These are phyloP conservation scores for Rhizopus arrhizus DNA, from an alignment of 371 early-diverging fungal genomes.

Conservation along the genomic window DNA sequence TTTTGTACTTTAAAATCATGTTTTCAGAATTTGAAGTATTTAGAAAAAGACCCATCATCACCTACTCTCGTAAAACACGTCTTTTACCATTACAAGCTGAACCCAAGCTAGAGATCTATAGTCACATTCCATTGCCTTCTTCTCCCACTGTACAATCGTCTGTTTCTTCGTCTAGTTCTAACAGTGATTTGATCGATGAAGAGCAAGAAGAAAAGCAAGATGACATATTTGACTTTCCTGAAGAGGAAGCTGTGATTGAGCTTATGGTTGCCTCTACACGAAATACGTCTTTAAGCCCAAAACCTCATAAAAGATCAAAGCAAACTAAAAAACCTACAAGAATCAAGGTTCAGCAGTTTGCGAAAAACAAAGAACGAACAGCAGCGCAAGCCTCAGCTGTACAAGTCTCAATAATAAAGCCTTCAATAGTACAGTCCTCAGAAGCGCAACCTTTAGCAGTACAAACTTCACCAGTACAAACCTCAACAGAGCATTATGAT, in stretches of 20 bases:
- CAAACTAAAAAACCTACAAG: slow-evolving; percentile 6
- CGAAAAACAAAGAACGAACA: not conserved
- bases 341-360: not conserved
- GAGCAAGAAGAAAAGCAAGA: not conserved
- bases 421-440: not conserved
- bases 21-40: not conserved
- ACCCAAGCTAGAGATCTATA: not conserved
- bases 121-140: not conserved
- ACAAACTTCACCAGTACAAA: not conserved
- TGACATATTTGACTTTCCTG: slow-evolving; percentile 21
- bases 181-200: not conserved
- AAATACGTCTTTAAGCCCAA: not conserved
- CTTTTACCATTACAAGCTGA: not conserved
- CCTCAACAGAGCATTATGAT: not conserved
- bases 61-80: not conserved
- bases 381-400: not conserved
- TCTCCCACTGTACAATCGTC: not conserved
- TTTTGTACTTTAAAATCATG: not conserved
- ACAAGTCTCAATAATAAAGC: not conserved
- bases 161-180: not conserved
- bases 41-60: not conserved
- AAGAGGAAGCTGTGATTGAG: slow-evolving; percentile 9
- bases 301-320: slow-evolving; percentile 7
- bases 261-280: slow-evolving; percentile 17
- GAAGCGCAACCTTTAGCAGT: not conserved